A percentile compares a stretch with the other conserved stretches of the same genome.
These are phyloP conservation scores for Fomitopsis schrenkii DNA, from an alignment of 1,284 basidiomycete genomes.

Conservation along the genomic window DNA sequence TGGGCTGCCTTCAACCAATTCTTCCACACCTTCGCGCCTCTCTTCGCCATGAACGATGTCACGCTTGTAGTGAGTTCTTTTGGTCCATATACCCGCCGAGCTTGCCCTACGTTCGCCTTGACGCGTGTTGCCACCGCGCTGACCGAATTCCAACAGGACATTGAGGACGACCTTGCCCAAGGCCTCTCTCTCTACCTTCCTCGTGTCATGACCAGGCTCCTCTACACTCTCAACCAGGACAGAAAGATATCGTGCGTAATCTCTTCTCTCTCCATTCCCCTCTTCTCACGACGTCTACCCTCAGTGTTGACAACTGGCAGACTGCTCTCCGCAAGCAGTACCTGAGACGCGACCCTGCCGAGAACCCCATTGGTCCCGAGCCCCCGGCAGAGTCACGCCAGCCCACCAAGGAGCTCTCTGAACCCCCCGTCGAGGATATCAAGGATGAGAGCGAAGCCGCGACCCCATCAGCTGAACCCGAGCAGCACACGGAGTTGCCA, in stretches of 20 bases:
- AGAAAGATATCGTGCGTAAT: slow-evolving; percentile 68
- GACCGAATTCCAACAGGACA: slow-evolving; percentile 44
- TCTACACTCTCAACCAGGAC: slow-evolving; percentile 74
- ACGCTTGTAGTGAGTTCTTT: slow-evolving; percentile 50
- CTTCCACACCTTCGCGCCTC: slow-evolving; percentile 68
- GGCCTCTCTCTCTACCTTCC: slow-evolving; percentile 59
- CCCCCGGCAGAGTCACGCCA: slow-evolving; percentile 24
- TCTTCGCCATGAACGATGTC: slow-evolving; percentile 65
- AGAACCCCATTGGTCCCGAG: slow-evolving; percentile 67
- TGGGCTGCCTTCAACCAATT: slow-evolving; percentile 84
- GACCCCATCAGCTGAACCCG: not conserved
- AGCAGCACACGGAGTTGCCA: not conserved
- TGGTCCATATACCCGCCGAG: slow-evolving; percentile 9
- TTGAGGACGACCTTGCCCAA: slow-evolving; percentile 69
- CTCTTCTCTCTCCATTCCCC: slow-evolving; percentile 5
- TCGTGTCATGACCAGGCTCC: slow-evolving; percentile 67
- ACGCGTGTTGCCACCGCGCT: slow-evolving; percentile 9
- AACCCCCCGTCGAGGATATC: slow-evolving; percentile 1
- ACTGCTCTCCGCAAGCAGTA: slow-evolving; percentile 68
- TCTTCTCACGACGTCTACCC: slow-evolving; percentile 14
- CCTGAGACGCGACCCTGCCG: slow-evolving; percentile 58
- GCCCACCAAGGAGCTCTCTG: slow-evolving; percentile 22
- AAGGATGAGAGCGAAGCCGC: slow-evolving; percentile 7
- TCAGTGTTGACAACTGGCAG: slow-evolving; percentile 74
- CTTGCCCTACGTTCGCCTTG: not conserved